These are phyloP conservation scores for Amphirosellinia nigrospora DNA, from an alignment of 495 filamentous ascomycete genomes.

Conservation along the genomic window DNA sequence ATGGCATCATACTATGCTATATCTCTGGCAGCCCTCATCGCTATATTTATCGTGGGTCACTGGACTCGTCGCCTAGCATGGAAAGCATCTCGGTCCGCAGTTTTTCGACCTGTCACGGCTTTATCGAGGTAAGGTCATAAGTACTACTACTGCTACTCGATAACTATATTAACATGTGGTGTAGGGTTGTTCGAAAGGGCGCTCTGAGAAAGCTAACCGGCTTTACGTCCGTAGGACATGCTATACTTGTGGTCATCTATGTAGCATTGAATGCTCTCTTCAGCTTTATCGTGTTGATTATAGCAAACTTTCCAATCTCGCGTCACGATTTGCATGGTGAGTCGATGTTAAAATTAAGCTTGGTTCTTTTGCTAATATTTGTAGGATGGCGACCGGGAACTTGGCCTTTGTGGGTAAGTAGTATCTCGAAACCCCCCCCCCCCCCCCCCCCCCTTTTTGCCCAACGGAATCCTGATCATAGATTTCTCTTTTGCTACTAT, in stretches of 20 bases:
- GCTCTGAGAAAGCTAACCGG: conserved; percentile 54
- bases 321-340: conserved; percentile 58
- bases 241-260: conserved; percentile 53
- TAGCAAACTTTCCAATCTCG: conserved; percentile 37
- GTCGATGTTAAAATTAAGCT: conserved; percentile 25
- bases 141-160: conserved; percentile 30
- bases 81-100: conserved; percentile 30
- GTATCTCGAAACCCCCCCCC: background rate
- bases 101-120: conserved; percentile 29
- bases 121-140: conserved; percentile 30
- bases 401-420: conserved; percentile 50
- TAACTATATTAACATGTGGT: conserved; percentile 21
- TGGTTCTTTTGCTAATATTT: conserved; percentile 19
- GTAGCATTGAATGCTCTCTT: conserved; percentile 58
- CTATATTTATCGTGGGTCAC: conserved; percentile 56
- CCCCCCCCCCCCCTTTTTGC: too few species aligned
- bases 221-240: conserved; percentile 61
- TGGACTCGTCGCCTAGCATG: conserved; percentile 43
- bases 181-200: conserved; percentile 36
- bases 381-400: conserved; percentile 62
- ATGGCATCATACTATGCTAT: conserved; percentile 51
- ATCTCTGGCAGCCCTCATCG: conserved; percentile 54
- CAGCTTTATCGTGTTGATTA: conserved; percentile 50
- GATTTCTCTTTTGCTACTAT: too few species aligned
- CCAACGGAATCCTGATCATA: background rate